Conservation (phyloP, 176 grass and related monocot genomes). For the Alopecurus myosuroides region DNA sequence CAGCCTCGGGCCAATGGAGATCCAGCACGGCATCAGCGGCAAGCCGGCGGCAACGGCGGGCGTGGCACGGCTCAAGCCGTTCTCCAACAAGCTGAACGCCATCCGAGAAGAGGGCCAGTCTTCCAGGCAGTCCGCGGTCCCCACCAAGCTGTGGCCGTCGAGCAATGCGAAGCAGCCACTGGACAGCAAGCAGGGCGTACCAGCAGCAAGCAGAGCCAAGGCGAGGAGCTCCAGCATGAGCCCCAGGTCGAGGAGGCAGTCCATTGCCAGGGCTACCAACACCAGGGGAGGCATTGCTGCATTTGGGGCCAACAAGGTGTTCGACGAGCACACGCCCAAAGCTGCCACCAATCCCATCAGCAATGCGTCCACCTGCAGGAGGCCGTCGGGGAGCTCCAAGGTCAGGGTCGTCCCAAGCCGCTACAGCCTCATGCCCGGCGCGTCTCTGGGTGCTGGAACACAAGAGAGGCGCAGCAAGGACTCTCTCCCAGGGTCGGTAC, state of each 20-base stretch:
- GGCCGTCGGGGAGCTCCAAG: slow-evolving; percentile 51
- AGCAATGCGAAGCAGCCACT: slow-evolving; percentile 26
- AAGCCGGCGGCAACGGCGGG: not conserved
- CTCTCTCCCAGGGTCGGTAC: slow-evolving; percentile 13
- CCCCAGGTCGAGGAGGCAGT: slow-evolving; percentile 53
- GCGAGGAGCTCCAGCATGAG: slow-evolving; percentile 47
- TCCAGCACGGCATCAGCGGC: slow-evolving; percentile 40
- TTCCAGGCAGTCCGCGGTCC: slow-evolving; percentile 18
- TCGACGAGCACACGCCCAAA: slow-evolving; percentile 20
- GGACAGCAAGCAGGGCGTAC: slow-evolving; percentile 10
- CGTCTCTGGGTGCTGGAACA: not conserved
- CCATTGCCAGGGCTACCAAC: slow-evolving; percentile 37
- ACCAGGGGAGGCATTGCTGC: slow-evolving; percentile 23
- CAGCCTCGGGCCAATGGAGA: slow-evolving; percentile 81
- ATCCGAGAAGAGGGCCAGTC: slow-evolving; percentile 36
- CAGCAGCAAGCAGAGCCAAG: slow-evolving; percentile 30
- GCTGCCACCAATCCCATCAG: not conserved
- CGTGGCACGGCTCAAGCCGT: not conserved
- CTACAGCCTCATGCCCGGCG: slow-evolving; percentile 58
- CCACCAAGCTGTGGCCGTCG: slow-evolving; percentile 34
- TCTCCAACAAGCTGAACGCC: slow-evolving; percentile 27
- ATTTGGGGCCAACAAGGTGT: slow-evolving; percentile 20
- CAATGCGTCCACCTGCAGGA: slow-evolving; percentile 24
- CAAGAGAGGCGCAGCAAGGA: slow-evolving; percentile 44
- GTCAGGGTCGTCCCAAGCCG: slow-evolving; percentile 71